Evolutionary conservation across 257 asterid species (phyloP).

Genomic region (Lantana camara): DNA sequence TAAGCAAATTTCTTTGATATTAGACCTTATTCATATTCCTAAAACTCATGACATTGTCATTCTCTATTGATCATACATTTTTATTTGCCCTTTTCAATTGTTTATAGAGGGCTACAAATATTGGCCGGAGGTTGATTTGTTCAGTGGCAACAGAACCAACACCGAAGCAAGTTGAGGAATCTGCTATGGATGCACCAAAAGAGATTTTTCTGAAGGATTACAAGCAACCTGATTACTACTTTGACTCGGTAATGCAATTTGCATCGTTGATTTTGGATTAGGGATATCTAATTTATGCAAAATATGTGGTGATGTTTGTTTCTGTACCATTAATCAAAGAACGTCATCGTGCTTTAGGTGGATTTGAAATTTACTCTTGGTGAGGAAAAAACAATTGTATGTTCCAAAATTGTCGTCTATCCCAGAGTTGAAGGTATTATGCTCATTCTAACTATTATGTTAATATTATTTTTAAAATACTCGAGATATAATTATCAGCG

Average conservation of each 20-base stretch:
- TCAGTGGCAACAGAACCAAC: conserved; percentile 58
- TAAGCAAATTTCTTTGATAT: conserved; percentile 37
- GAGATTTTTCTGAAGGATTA: conserved; percentile 72
- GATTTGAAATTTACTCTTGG: conserved; percentile 69
- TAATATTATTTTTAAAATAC: background rate
- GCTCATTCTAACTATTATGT: background rate
- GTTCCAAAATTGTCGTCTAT: conserved; percentile 51
- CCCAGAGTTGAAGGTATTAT: conserved; percentile 70
- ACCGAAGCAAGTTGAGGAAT: conserved; percentile 53
- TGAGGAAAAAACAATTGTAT: conserved; percentile 66
- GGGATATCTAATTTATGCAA: background rate
- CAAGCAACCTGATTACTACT: conserved; percentile 65
- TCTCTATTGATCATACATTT: background rate
- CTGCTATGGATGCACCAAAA: conserved; percentile 62
- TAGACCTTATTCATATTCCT: background rate
- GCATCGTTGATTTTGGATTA: conserved; percentile 4
- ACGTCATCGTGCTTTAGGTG: conserved; percentile 42
- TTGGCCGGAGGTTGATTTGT: conserved; percentile 48
- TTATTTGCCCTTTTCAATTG: background rate
- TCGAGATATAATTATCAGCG: background rate
- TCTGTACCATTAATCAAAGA: background rate
- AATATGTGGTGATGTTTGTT: background rate
- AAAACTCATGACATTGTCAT: background rate
- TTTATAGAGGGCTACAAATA: conserved; percentile 37
- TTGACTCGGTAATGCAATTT: conserved; percentile 45